phyloP scores from a whole-genome alignment of 805 yeast genomes.

The Wickerhamiella qilinensis region DNA sequence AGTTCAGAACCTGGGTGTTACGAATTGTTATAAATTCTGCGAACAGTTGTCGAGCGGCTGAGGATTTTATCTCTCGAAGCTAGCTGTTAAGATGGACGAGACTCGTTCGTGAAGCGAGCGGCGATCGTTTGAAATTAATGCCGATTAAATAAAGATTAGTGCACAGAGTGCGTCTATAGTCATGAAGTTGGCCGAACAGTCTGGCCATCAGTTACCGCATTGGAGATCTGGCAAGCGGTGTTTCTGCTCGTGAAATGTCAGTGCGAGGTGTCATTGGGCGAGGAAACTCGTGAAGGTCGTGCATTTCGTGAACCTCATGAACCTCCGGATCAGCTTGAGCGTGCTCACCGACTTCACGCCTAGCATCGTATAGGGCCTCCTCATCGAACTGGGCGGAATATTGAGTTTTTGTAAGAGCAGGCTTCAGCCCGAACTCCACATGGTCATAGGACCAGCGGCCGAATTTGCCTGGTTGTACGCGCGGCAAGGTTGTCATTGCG shows the following conservation, averaged over 20 bases:
- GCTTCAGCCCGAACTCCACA: conserved; percentile 18
- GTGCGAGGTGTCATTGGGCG: not conserved
- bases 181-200: no score
- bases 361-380: conserved; percentile 2
- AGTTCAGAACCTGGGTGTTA: no score
- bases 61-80: no score
- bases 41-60: no score
- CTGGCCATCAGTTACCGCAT: no score
- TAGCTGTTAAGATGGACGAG: no score
- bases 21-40: no score
- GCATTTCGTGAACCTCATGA: not conserved
- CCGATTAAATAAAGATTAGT: no score
- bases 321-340: not conserved
- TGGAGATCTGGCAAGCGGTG: no score
- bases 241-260: not conserved
- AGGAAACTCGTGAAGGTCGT: not conserved
- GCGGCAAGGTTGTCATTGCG: conserved; percentile 50
- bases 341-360: not conserved
- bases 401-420: not conserved
- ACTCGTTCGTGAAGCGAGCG: no score
- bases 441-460: conserved; percentile 29
- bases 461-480: conserved; percentile 22
- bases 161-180: no score
- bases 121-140: no score
- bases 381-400: conserved; percentile 1